A percentile compares a stretch with the other conserved stretches of the same genome.
Conservation (phyloP, 768 basidiomycete species). For the Nevesoporus exiguus region DNA sequence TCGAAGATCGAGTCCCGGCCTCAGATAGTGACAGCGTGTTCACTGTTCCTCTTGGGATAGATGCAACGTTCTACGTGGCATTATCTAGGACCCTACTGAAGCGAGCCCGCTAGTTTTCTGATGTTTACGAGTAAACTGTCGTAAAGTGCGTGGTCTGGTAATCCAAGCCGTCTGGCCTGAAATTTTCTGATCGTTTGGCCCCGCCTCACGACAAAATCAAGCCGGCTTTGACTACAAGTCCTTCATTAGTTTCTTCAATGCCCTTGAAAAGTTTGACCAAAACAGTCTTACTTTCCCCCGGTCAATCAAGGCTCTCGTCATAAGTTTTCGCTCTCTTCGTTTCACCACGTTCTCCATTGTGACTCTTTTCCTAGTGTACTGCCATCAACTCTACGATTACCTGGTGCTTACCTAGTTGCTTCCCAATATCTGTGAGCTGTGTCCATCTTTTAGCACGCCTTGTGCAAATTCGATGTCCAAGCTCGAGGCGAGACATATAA, state of each 20-base stretch:
- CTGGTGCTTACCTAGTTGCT: too few relatives aligned
- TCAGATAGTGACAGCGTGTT: not conserved
- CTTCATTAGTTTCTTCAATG: constrained; percentile 81
- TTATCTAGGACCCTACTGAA: constrained; percentile 68
- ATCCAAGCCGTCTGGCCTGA: constrained; percentile 73
- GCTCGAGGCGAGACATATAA: too few relatives aligned
- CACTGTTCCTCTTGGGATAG: too few relatives aligned
- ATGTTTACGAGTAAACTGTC: constrained; percentile 73
- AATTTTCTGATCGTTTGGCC: constrained; percentile 70
- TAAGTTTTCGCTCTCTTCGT: not conserved
- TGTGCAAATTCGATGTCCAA: too few relatives aligned
- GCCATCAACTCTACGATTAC: constrained; percentile 31
- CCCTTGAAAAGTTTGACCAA: constrained; percentile 65
- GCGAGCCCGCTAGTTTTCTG: constrained; percentile 68
- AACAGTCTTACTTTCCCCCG: constrained; percentile 20
- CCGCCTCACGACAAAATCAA: constrained; percentile 72
- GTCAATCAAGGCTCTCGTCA: constrained; percentile 19
- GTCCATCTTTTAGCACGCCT: not conserved
- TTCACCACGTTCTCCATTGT: not conserved
- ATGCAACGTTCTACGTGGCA: constrained; percentile 69
- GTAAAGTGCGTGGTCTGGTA: constrained; percentile 56
- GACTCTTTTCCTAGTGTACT: constrained; percentile 14
- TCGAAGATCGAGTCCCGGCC: not conserved
- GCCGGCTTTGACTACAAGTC: constrained; percentile 79
- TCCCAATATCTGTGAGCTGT: not conserved